Conservation (phyloP, 2,329 filamentous ascomycete species). For the Aspergillus neoniger region DNA sequence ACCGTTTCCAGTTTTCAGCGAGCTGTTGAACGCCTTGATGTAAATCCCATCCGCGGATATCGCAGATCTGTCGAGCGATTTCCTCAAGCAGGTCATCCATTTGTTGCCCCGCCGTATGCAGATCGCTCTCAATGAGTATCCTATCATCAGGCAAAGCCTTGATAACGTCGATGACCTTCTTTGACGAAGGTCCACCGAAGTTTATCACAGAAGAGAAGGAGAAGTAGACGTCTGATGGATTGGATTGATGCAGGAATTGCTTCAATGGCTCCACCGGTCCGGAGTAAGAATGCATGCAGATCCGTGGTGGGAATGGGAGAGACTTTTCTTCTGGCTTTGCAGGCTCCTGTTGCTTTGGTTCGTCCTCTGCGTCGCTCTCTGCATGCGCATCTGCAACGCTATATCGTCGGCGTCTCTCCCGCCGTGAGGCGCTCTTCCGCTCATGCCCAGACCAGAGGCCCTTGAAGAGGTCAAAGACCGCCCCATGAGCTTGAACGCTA, state of each 20-base stretch:
- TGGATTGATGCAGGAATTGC: slow-evolving; percentile 72
- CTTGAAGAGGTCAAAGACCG: slow-evolving; percentile 57
- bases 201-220: slow-evolving; percentile 89
- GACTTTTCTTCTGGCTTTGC: slow-evolving; percentile 19
- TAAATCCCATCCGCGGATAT: slow-evolving; percentile 74
- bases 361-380: slow-evolving; percentile 32
- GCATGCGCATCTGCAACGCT: slow-evolving; percentile 36
- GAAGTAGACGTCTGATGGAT: slow-evolving; percentile 79
- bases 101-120: slow-evolving; percentile 75
- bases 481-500: slow-evolving; percentile 64
- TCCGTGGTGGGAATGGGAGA: slow-evolving; percentile 76
- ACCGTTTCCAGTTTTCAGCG: slow-evolving; percentile 73
- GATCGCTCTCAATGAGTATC: slow-evolving; percentile 84
- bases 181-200: slow-evolving; percentile 57
- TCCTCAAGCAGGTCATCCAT: slow-evolving; percentile 80
- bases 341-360: slow-evolving; percentile 15
- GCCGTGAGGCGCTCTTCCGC: slow-evolving; percentile 51
- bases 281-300: slow-evolving; percentile 94
- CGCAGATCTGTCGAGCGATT: slow-evolving; percentile 74
- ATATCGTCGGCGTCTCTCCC: slow-evolving; percentile 43
- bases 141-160: slow-evolving; percentile 73
- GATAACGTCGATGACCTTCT: slow-evolving; percentile 67
- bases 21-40: slow-evolving; percentile 69
- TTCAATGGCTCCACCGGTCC: slow-evolving; percentile 72
- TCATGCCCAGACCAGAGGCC: slow-evolving; percentile 62